These are phyloP conservation scores for Zalaria sp. DNA, from an alignment of 2,329 filamentous ascomycete species.

Conservation along the genomic window DNA sequence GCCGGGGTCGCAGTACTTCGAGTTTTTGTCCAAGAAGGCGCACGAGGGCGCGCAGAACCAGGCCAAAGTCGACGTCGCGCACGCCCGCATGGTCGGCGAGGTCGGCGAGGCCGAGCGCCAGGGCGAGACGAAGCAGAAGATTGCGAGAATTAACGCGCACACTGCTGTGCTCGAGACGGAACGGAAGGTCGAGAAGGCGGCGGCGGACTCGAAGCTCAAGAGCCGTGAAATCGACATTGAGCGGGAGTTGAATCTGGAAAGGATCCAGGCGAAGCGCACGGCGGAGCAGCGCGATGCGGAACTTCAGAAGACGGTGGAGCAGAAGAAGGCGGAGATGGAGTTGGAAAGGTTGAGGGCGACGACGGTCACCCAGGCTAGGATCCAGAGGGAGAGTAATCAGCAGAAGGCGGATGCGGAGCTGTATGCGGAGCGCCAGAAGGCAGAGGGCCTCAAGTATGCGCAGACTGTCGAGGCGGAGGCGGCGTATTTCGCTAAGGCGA, in stretches of 20 bases:
- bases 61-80: slow-evolving; percentile 48
- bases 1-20: slow-evolving; percentile 69
- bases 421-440: slow-evolving; percentile 36
- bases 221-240: slow-evolving; percentile 59
- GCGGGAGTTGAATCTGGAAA: slow-evolving; percentile 60
- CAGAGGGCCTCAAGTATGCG: slow-evolving; percentile 41
- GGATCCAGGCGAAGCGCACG: slow-evolving; percentile 57
- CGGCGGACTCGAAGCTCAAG: slow-evolving; percentile 62
- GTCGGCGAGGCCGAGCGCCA: slow-evolving; percentile 66
- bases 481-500: slow-evolving; percentile 31
- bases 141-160: slow-evolving; percentile 76
- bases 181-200: slow-evolving; percentile 66
- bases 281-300: slow-evolving; percentile 69
- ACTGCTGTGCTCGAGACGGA: slow-evolving; percentile 77
- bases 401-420: slow-evolving; percentile 48
- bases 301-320: slow-evolving; percentile 62
- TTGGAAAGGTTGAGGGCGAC: slow-evolving; percentile 64
- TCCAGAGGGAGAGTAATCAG: slow-evolving; percentile 52
- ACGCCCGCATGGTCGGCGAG: slow-evolving; percentile 48
- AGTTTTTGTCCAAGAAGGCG: slow-evolving; percentile 66
- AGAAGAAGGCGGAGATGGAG: slow-evolving; percentile 65
- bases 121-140: slow-evolving; percentile 70
- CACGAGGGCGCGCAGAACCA: slow-evolving; percentile 78
- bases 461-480: slow-evolving; percentile 47
- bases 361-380: slow-evolving; percentile 65